phyloP scores from a whole-genome alignment of 1,284 basidiomycete species.

The Cutaneotrichosporon sp. region DNA sequence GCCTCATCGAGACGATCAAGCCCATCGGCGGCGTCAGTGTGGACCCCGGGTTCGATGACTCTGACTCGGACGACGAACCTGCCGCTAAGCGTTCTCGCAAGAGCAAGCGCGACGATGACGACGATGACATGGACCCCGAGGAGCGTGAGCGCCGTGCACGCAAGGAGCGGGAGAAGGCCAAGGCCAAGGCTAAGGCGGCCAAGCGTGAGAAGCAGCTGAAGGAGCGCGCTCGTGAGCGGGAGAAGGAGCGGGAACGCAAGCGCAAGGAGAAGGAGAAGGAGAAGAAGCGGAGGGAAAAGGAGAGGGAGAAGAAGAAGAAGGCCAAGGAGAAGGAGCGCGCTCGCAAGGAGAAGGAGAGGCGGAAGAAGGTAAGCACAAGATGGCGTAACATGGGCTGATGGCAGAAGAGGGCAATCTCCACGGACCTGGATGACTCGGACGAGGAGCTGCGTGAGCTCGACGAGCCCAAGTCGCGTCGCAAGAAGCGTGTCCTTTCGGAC shows the following conservation, averaged over 20 bases:
- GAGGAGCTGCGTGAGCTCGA: conserved; percentile 25
- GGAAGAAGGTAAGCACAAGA: conserved; percentile 34
- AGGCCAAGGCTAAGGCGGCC: conserved; percentile 29
- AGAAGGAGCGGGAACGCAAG: conserved; percentile 35
- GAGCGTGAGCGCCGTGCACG: conserved; percentile 31
- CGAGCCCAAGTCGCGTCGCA: conserved; percentile 19
- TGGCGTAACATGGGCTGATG: neutral
- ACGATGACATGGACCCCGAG: conserved; percentile 34
- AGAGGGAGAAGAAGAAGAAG: conserved; percentile 37
- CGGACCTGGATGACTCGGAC: conserved; percentile 25
- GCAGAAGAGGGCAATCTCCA: conserved; percentile 10
- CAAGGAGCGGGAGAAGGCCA: conserved; percentile 27
- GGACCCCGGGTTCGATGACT: conserved; percentile 24
- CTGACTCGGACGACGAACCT: conserved; percentile 26
- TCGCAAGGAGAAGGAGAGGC: conserved; percentile 33
- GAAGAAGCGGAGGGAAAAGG: conserved; percentile 34
- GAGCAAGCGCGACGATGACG: conserved; percentile 9
- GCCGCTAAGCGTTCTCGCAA: conserved; percentile 26
- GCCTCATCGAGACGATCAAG: conserved; percentile 50
- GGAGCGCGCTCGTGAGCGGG: conserved; percentile 33
- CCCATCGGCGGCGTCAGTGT: conserved; percentile 42
- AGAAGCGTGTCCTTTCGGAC: conserved; percentile 14
- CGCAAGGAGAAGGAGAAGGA: conserved; percentile 36
- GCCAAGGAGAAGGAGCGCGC: conserved; percentile 38
- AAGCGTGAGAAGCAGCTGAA: conserved; percentile 24